These are phyloP conservation scores for Zygosaccharomyces pseudobailii DNA, from an alignment of 1,139 yeast genomes.

Conservation along the genomic window DNA sequence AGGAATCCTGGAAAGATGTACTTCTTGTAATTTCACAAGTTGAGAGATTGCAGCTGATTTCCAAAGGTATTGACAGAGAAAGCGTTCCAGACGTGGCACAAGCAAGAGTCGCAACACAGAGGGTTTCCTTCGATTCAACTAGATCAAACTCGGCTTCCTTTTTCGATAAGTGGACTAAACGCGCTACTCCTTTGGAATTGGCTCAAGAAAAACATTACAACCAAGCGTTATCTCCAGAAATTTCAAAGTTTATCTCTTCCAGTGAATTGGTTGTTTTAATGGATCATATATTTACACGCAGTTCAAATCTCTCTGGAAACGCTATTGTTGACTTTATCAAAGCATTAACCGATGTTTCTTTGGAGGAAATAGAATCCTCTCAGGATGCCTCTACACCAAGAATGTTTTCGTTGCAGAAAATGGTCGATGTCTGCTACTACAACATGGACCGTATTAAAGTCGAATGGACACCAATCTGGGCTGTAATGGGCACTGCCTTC, in stretches of 20 bases:
- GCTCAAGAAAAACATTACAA: slow-evolving; percentile 48
- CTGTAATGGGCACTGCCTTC: slow-evolving; percentile 86
- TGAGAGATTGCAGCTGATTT: slow-evolving; percentile 81
- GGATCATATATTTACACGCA: slow-evolving; percentile 82
- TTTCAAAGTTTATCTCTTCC: slow-evolving; percentile 57
- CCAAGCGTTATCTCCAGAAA: slow-evolving; percentile 48
- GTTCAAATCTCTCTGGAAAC: slow-evolving; percentile 72
- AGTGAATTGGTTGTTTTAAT: slow-evolving; percentile 80
- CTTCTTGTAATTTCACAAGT: slow-evolving; percentile 81
- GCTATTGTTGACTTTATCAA: slow-evolving; percentile 83
- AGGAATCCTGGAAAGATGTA: slow-evolving; percentile 78
- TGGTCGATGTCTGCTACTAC: slow-evolving; percentile 95
- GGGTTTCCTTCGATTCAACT: slow-evolving; percentile 53
- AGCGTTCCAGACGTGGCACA: slow-evolving; percentile 80
- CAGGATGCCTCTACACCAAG: slow-evolving; percentile 80
- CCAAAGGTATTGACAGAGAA: slow-evolving; percentile 83
- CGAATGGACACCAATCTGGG: slow-evolving; percentile 97
- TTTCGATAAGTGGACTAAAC: slow-evolving; percentile 39
- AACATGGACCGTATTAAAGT: slow-evolving; percentile 94
- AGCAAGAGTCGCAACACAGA: slow-evolving; percentile 49
- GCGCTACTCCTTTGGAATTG: slow-evolving; percentile 43
- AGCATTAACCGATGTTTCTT: slow-evolving; percentile 80
- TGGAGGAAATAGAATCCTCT: slow-evolving; percentile 88
- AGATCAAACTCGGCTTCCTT: slow-evolving; percentile 38
- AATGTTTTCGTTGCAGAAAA: slow-evolving; percentile 86